A percentile compares a stretch with the other conserved stretches of the same genome.
These are phyloP conservation scores for Tuber calosporum DNA, from an alignment of 495 filamentous ascomycete species.

Conservation along the genomic window DNA sequence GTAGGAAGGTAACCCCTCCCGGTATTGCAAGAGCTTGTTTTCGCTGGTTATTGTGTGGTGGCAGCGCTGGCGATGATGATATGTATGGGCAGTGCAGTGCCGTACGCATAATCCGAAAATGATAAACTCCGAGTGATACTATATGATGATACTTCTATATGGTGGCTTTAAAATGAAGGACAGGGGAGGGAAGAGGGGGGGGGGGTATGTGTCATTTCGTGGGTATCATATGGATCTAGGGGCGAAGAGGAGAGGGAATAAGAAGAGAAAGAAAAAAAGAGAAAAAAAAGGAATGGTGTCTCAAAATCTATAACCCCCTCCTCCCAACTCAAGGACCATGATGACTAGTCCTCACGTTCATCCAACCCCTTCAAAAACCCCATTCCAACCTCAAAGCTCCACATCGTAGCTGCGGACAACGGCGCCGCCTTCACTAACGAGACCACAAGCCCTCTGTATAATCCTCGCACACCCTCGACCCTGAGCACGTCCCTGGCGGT, in stretches of 20 bases:
- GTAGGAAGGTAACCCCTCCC: not conserved
- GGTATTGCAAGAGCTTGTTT: not conserved
- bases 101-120: not conserved
- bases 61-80: not conserved
- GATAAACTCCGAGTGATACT: not conserved
- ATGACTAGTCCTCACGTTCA: conserved; percentile 1
- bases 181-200: too few relatives aligned
- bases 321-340: not conserved
- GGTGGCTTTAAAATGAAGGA: not conserved
- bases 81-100: not conserved
- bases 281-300: not conserved
- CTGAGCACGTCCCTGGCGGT: conserved; percentile 61
- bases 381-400: conserved; percentile 83
- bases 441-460: conserved; percentile 83
- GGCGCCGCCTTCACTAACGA: conserved; percentile 91
- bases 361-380: conserved; percentile 51
- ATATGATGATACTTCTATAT: not conserved
- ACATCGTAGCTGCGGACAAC: conserved; percentile 93
- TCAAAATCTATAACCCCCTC: not conserved
- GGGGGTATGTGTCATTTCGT: not conserved
- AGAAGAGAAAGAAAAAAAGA: not conserved
- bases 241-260: not conserved
- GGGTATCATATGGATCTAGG: not conserved
- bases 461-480: conserved; percentile 66
- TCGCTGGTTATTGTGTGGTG: not conserved